These are phyloP conservation scores for Candida oleophila DNA, from an alignment of 805 yeast genomes.

Conservation along the genomic window DNA sequence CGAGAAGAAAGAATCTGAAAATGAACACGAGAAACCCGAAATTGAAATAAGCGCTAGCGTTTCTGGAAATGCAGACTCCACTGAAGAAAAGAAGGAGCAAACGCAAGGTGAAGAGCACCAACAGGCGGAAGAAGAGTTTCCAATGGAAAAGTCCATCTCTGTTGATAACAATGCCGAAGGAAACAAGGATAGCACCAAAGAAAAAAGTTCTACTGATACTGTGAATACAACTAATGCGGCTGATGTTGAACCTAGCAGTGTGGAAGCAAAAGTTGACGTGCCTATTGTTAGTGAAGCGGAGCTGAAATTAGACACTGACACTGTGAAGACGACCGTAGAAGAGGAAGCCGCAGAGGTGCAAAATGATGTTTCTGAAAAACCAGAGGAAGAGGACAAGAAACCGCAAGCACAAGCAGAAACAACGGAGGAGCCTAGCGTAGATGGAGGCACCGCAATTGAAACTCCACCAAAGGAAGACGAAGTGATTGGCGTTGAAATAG, in stretches of 20 bases:
- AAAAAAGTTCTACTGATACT: no score
- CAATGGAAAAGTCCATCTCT: not conserved
- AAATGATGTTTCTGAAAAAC: slow-evolving; percentile 2
- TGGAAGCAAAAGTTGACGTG: no score
- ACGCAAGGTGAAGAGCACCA: not conserved
- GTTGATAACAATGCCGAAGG: not conserved
- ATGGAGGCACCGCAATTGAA: not conserved
- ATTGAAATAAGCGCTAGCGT: not conserved
- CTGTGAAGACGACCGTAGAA: slow-evolving; percentile 4
- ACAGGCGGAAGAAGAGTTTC: not conserved
- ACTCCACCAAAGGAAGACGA: not conserved
- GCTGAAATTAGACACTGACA: not conserved
- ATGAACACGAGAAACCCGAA: not conserved
- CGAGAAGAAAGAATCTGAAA: slow-evolving; percentile 1
- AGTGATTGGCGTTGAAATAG: no score
- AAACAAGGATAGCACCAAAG: no score
- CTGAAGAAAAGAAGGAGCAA: slow-evolving; percentile 2
- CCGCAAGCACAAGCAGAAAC: slow-evolving; percentile 1
- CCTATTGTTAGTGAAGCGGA: no score
- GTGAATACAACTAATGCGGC: not conserved
- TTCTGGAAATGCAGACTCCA: slow-evolving; percentile 1
- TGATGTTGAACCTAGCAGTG: no score
- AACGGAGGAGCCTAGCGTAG: not conserved
- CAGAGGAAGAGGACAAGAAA: slow-evolving; percentile 4
- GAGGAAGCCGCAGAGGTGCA: slow-evolving; percentile 1